These are phyloP conservation scores for Neurospora sp. DNA, from an alignment of 2,329 filamentous ascomycete genomes.

Conservation along the genomic window DNA sequence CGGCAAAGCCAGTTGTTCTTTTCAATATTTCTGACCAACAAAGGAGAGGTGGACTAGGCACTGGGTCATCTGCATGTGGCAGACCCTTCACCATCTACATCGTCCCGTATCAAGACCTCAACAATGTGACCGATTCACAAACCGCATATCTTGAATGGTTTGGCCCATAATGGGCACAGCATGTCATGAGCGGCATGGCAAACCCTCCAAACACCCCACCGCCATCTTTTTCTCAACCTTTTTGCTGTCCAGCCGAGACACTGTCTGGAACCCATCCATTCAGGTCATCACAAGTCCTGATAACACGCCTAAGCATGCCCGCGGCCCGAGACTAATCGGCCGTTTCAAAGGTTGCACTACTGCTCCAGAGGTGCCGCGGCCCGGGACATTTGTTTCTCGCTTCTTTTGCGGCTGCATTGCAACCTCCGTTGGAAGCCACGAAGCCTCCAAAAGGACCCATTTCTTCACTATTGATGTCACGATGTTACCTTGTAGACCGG, in stretches of 20 bases:
- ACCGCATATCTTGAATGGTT: not conserved
- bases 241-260: not conserved
- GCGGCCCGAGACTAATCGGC: not conserved
- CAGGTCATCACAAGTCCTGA: not conserved
- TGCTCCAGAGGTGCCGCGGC: not conserved
- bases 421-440: not conserved
- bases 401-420: not conserved
- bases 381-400: not conserved
- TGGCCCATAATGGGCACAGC: not conserved
- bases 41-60: not conserved
- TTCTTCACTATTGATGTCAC: not conserved
- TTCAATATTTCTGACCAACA: not conserved
- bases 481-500: not conserved
- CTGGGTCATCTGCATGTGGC: not conserved
- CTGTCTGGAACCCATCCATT: not conserved
- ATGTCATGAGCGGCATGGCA: not conserved
- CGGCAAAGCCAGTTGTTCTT: not conserved
- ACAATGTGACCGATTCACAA: not conserved
- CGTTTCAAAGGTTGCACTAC: not conserved
- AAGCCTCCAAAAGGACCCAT: not conserved
- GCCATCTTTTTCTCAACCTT: not conserved
- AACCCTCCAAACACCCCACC: not conserved
- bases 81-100: not conserved
- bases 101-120: not conserved
- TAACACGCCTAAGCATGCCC: not conserved